phyloP scores from a whole-genome alignment of 345 rosid species.

The Bretschneidera sinensis region DNA sequence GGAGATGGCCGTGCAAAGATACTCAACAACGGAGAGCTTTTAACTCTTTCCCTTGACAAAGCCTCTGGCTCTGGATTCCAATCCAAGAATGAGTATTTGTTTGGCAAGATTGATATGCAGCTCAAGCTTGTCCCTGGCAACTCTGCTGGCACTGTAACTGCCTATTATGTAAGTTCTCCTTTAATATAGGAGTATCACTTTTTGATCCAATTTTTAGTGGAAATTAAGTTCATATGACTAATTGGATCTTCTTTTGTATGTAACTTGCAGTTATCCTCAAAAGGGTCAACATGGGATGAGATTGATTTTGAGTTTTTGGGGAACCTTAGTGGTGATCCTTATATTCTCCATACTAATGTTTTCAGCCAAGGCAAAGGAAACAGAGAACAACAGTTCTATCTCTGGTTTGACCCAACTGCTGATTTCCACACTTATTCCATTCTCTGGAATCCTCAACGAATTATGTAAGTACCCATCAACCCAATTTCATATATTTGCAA shows the following conservation, averaged over 20 bases:
- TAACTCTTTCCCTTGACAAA: constrained; percentile 40
- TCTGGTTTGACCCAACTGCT: constrained; percentile 65
- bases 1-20: constrained; percentile 44
- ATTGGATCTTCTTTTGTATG: not conserved
- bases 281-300: constrained; percentile 63
- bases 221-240: too few relatives aligned
- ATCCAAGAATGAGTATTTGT: constrained; percentile 47
- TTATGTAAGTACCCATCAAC: constrained; percentile 32
- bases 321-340: constrained; percentile 55
- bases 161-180: constrained; percentile 40
- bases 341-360: constrained; percentile 60
- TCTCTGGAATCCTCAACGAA: constrained; percentile 55
- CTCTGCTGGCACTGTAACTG: constrained; percentile 59
- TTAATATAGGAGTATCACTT: not conserved
- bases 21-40: constrained; percentile 34
- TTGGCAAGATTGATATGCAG: constrained; percentile 48
- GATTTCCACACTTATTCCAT: constrained; percentile 67
- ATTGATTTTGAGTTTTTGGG: constrained; percentile 71
- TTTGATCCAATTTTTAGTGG: not conserved
- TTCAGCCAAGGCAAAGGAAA: constrained; percentile 53
- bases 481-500: too few relatives aligned
- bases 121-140: constrained; percentile 51
- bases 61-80: constrained; percentile 52
- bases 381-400: constrained; percentile 60
- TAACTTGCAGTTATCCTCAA: constrained; percentile 39